Evolutionary conservation across 495 filamentous ascomycete species (phyloP).

Genomic region (Aspergillus baeticus): DNA sequence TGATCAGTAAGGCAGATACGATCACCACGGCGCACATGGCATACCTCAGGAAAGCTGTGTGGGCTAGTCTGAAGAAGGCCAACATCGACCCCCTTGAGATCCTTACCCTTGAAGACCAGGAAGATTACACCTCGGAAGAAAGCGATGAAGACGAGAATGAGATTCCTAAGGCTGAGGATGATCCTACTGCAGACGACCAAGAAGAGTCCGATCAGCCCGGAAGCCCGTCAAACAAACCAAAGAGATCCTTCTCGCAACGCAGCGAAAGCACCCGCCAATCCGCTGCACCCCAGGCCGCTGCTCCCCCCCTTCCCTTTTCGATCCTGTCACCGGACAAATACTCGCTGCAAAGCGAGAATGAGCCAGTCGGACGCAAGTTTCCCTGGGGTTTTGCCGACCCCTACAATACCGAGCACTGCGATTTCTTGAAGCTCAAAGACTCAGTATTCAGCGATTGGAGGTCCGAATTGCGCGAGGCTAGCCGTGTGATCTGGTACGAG

Average conservation of each 20-base stretch:
- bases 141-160: constrained; percentile 58
- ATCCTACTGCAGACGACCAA: constrained; percentile 34
- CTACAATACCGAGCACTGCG: constrained; percentile 86
- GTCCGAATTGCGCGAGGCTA: constrained; percentile 84
- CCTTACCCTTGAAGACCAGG: constrained; percentile 73
- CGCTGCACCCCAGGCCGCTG: constrained; percentile 20
- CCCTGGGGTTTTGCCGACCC: constrained; percentile 97
- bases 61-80: constrained; percentile 78
- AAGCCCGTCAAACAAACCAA: constrained; percentile 29
- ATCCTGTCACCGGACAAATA: constrained; percentile 91
- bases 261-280: constrained; percentile 29
- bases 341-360: constrained; percentile 60
- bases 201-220: constrained; percentile 9
- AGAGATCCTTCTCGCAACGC: constrained; percentile 32
- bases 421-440: constrained; percentile 88
- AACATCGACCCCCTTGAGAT: constrained; percentile 88
- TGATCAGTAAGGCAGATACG: constrained; percentile 96
- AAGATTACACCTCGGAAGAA: constrained; percentile 59
- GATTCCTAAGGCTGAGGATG: neutral
- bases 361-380: constrained; percentile 74
- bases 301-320: constrained; percentile 72
- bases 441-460: constrained; percentile 93
- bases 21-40: constrained; percentile 91
- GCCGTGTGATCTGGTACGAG: constrained; percentile 93
- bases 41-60: constrained; percentile 88